These are phyloP conservation scores for Botrytis sinoallii DNA, from an alignment of 2,329 filamentous ascomycete genomes.

Conservation along the genomic window DNA sequence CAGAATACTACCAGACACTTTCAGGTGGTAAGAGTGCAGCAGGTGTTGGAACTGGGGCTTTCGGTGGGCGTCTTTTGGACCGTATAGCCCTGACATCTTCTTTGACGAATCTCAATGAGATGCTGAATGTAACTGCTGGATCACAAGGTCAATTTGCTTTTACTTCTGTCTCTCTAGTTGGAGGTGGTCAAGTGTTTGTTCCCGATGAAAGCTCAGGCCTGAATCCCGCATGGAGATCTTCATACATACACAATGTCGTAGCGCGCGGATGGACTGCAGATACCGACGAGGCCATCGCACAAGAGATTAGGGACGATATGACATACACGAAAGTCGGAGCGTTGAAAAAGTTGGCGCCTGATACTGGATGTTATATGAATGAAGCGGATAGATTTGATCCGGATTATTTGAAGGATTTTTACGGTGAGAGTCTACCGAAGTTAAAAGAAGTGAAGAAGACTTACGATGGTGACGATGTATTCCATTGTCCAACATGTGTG, in stretches of 20 bases:
- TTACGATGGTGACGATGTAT: conserved; percentile 38
- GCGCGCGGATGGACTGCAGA: conserved; percentile 17
- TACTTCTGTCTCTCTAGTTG: conserved; percentile 35
- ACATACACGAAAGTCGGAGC: conserved; percentile 27
- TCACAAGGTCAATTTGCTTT: conserved; percentile 27
- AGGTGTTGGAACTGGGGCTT: conserved; percentile 23
- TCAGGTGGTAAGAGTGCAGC: conserved; percentile 27
- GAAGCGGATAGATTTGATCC: conserved; percentile 42
- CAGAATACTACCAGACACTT: conserved; percentile 36
- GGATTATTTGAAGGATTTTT: conserved; percentile 38
- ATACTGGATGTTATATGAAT: conserved; percentile 45
- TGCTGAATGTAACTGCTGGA: conserved; percentile 35
- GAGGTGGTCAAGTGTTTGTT: conserved; percentile 36
- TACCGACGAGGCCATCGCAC: background rate
- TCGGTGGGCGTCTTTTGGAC: conserved; percentile 37
- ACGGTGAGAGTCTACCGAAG: conserved; percentile 37
- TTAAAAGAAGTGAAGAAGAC: conserved; percentile 39
- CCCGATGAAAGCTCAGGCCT: conserved; percentile 33
- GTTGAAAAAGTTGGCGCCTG: conserved; percentile 40
- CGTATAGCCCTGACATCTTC: conserved; percentile 27
- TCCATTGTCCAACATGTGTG: conserved; percentile 43
- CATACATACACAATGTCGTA: conserved; percentile 26
- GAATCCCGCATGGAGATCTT: conserved; percentile 35
- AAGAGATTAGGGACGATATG: conserved; percentile 16
- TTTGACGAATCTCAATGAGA: conserved; percentile 24